phyloP scores from a whole-genome alignment of 192 early-diverging fungal genomes.

The Entomortierella beljakovae region DNA sequence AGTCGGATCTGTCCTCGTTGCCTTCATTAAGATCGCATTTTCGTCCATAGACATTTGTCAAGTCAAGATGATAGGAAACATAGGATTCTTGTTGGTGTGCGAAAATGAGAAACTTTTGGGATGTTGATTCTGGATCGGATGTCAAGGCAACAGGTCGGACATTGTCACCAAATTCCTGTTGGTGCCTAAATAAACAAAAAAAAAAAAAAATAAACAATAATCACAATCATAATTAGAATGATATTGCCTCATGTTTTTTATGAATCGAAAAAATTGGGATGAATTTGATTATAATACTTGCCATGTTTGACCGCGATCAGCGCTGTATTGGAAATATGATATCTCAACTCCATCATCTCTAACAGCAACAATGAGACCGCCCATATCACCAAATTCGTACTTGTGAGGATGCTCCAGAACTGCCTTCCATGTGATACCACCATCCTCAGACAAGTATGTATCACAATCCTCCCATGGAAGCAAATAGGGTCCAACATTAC shows the following conservation, averaged over 20 bases:
- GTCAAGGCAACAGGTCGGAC: slow-evolving; percentile 76
- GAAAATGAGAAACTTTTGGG: slow-evolving; percentile 74
- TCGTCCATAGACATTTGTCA: slow-evolving; percentile 66
- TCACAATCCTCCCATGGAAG: slow-evolving; percentile 80
- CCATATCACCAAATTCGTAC: slow-evolving; percentile 89
- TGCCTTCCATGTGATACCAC: slow-evolving; percentile 81
- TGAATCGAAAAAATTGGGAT: no score
- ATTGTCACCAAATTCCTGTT: slow-evolving; percentile 55
- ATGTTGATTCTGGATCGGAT: slow-evolving; percentile 84
- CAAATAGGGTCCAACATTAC: slow-evolving; percentile 82
- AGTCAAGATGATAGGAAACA: slow-evolving; percentile 78
- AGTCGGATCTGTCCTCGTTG: slow-evolving; percentile 71
- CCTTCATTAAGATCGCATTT: slow-evolving; percentile 73
- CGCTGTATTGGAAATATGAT: slow-evolving; percentile 76
- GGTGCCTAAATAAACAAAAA: slow-evolving; percentile 35
- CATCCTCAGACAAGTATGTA: slow-evolving; percentile 89
- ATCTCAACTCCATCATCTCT: slow-evolving; percentile 66
- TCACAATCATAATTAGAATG: not conserved
- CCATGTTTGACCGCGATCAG: slow-evolving; percentile 85
- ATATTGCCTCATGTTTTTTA: not conserved
- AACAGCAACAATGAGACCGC: slow-evolving; percentile 79
- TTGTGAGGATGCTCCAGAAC: slow-evolving; percentile 79
- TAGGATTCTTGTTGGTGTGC: slow-evolving; percentile 27
- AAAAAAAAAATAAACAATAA: not conserved
- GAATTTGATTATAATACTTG: slow-evolving; percentile 6